These are phyloP conservation scores for Saccharomycopsis sp. DNA, from an alignment of 805 yeast genomes.

Conservation along the genomic window DNA sequence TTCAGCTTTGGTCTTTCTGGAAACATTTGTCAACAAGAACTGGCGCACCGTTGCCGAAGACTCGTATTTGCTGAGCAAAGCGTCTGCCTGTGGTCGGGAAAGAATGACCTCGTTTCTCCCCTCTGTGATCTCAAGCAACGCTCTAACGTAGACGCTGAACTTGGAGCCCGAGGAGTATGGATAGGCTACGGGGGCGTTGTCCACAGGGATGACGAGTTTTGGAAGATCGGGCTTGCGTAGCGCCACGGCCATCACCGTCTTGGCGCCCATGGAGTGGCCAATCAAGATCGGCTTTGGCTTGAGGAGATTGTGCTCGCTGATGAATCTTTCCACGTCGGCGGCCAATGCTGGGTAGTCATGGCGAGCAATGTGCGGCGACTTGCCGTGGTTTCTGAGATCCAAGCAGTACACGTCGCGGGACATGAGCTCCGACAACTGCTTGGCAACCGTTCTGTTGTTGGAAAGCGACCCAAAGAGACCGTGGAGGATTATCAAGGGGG, in stretches of 20 bases:
- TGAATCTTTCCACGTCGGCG: constrained; percentile 73
- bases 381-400: constrained; percentile 88
- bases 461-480: constrained; percentile 80
- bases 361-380: constrained; percentile 65
- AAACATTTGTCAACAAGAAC: constrained; percentile 66
- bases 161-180: constrained; percentile 40
- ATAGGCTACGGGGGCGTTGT: constrained; percentile 78
- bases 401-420: constrained; percentile 54
- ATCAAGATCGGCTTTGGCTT: constrained; percentile 48
- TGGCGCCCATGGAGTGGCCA: constrained; percentile 92
- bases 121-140: constrained; percentile 49
- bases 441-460: constrained; percentile 78
- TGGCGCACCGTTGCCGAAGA: constrained; percentile 53
- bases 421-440: constrained; percentile 38
- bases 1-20: constrained; percentile 35
- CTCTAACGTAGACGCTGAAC: constrained; percentile 60
- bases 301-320: constrained; percentile 32
- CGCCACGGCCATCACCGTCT: constrained; percentile 81
- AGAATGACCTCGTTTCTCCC: constrained; percentile 49
- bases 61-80: constrained; percentile 54
- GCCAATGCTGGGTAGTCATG: constrained; percentile 79
- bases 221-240: constrained; percentile 57
- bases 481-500: constrained; percentile 74
- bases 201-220: constrained; percentile 64
- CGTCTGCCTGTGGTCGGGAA: constrained; percentile 43